Base-by-base conservation (phyloP, 441 rosid species). In the Rhodomyrtus psidioides region DNA sequence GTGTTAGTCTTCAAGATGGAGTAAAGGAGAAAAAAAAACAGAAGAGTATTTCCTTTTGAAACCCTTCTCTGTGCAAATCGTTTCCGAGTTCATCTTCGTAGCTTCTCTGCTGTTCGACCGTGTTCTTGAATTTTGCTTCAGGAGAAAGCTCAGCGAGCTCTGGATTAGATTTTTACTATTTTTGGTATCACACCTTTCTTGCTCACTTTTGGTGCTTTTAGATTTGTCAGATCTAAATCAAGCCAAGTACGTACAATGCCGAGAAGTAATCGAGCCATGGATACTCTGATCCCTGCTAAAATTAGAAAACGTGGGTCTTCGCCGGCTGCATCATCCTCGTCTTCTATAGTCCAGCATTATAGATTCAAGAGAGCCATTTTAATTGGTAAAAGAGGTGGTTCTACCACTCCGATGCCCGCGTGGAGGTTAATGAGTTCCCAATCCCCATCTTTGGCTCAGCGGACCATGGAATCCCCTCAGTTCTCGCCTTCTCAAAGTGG, bases 261-360 rank as follows among this genome's bases (percentile, higher is more conserved):
- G 86, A 95, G 94, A 91, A 94, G 93, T 60, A 91, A 89, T 65
- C 89, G 92, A 65, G 91, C 60, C 54, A 87, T 92, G 90, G 96
- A 93, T 88, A 92, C 91, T 83, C 88, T 93, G 44, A 92, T 96
- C 4, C 94, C 92, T 2, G 97, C 97, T 6, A 97, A 97, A 90
- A 95, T 97, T 89, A 92, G 99, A 88, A 97, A 97, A 85, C 96
- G 99, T 9, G 99, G 96, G 65, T 94, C 95, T 87, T 96, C 96
- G 4, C 91, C 99, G 0, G 94, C 99, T n/a, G 96, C 98, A 15
- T 96, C 99, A 2, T 97, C 99, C 3, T 92, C 99, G 9, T 96
- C 99, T 16, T 96, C 99, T 26, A 51, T 95, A 62, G 90, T 95
- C 84, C 94, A 92, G 42, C 95, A 93, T 87, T 96, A 95, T 89